phyloP scores from a whole-genome alignment of 2,329 filamentous ascomycete species.

The Diplodia mutila region DNA sequence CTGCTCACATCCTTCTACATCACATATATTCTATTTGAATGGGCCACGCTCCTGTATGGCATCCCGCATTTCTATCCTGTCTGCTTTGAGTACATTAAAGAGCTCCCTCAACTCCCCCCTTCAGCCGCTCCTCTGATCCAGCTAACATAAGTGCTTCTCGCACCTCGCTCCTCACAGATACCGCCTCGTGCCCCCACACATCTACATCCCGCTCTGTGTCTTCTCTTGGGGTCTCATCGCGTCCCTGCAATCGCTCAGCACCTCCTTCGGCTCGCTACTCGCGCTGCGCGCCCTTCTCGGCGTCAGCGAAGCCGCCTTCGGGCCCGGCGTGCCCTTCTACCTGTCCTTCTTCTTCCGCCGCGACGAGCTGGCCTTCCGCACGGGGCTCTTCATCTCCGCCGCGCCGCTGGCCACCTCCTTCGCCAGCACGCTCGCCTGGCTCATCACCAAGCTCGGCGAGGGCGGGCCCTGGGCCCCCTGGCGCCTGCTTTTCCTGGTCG shows the following conservation, averaged over 20 bases:
- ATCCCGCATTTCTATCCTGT: background rate
- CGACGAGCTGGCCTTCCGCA: slow-evolving; percentile 79
- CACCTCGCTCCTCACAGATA: slow-evolving; percentile 45
- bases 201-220: slow-evolving; percentile 67
- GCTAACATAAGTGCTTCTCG: background rate
- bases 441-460: slow-evolving; percentile 67
- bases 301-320: slow-evolving; percentile 64
- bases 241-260: slow-evolving; percentile 64
- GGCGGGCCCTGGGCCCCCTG: slow-evolving; percentile 74
- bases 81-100: slow-evolving; percentile 9
- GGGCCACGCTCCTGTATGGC: slow-evolving; percentile 64
- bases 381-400: slow-evolving; percentile 83
- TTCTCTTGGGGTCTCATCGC: slow-evolving; percentile 79
- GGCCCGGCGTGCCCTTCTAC: slow-evolving; percentile 66
- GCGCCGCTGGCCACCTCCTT: slow-evolving; percentile 66
- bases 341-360: slow-evolving; percentile 66
- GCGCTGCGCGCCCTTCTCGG: slow-evolving; percentile 63
- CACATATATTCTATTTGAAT: slow-evolving; percentile 67
- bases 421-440: slow-evolving; percentile 77
- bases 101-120: background rate
- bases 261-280: slow-evolving; percentile 58
- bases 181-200: slow-evolving; percentile 62
- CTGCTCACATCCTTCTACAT: slow-evolving; percentile 66
- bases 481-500: slow-evolving; percentile 82
- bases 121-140: background rate